Percentiles rank a stretch among this genome's conserved stretches.
Evolutionary conservation across 1,139 yeast species (phyloP).

Genomic region (Maudiozyma humilis): DNA sequence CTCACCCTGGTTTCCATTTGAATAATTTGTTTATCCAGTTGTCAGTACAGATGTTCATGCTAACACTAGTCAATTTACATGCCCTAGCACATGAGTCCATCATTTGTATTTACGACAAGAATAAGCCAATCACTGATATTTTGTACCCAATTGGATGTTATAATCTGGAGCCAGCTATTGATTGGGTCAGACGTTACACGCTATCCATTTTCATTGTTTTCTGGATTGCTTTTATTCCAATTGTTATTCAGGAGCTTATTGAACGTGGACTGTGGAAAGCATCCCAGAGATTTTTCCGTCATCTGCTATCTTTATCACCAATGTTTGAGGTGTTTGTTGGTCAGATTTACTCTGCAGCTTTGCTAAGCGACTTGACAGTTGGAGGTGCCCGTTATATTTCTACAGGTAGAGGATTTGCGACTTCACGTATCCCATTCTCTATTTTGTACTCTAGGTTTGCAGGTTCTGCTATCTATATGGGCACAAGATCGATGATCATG

Average conservation of each 20-base stretch:
- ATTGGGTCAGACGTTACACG: slow-evolving; percentile 96
- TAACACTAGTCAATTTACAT: slow-evolving; percentile 85
- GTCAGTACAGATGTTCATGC: slow-evolving; percentile 86
- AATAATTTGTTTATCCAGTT: slow-evolving; percentile 92
- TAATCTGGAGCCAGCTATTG: slow-evolving; percentile 80
- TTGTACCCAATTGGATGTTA: slow-evolving; percentile 88
- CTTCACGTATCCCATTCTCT: slow-evolving; percentile 95
- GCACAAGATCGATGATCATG: slow-evolving; percentile 85
- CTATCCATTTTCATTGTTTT: slow-evolving; percentile 96
- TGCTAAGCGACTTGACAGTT: slow-evolving; percentile 83
- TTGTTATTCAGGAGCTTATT: slow-evolving; percentile 91
- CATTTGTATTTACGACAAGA: slow-evolving; percentile 72
- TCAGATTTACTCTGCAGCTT: slow-evolving; percentile 90
- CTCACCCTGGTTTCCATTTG: slow-evolving; percentile 98
- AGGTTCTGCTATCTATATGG: slow-evolving; percentile 92
- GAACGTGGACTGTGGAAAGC: slow-evolving; percentile 98
- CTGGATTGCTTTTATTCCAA: slow-evolving; percentile 93
- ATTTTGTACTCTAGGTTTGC: slow-evolving; percentile 95
- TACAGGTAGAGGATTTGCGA: slow-evolving; percentile 98
- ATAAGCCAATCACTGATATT: slow-evolving; percentile 79
- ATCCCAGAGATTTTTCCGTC: slow-evolving; percentile 82
- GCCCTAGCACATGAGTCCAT: slow-evolving; percentile 86
- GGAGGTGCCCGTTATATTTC: slow-evolving; percentile 99
- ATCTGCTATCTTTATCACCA: slow-evolving; percentile 83
- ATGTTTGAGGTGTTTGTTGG: slow-evolving; percentile 97